Base-by-base conservation (phyloP, 345 rosid species). In the Sisymbrium altissimum region DNA sequence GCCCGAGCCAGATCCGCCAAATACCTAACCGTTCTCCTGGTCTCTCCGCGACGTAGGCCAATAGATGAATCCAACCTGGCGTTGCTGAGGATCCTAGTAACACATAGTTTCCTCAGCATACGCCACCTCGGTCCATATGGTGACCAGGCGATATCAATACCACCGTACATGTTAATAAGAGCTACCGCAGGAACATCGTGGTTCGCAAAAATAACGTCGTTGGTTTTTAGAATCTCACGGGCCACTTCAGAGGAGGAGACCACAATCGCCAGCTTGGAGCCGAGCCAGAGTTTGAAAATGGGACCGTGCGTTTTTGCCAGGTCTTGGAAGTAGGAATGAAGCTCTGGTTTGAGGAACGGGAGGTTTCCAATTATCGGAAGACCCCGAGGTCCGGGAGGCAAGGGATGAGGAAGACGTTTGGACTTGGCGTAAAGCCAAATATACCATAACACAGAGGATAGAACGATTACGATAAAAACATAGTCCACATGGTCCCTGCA, bases 281-380 rank as follows among this genome's bases (percentile, higher is more conserved):
- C 80, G 18, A 80, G 64, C 45, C 70, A 62, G 66, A 75, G 43
- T 71, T 75, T 75, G 43, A 74, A 3, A 36, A 80, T 68, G 5
- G 83, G 80, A 15, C 83, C 83, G 21, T 71, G 78, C 14, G 3
- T 61, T 58, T 38, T n/a, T 27, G 70, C 58, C 2, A 79, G 60
- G 2, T 10, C 43, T 4, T 49, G 38, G 2, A 79, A 79, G 64
- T 57, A 70, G 5, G 9, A 14, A 23, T 71, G 80, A 11, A 80
- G 23, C 10, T 80, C 74, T 1, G 71, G 74, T 15, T 66, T 15
- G 40, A 75, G 54, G 7, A 66, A 75, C 4, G 62, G 80, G 32
- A 75, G 74, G 54, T 71, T 70, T n/a, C 82, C 80, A n/a, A 79
- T 12, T 6, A 79, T 12, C 2, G 79, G 80, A 73, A 43, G 46